Conservation (phyloP, 169 alveolate genomes). For the Babesia caballi region DNA sequence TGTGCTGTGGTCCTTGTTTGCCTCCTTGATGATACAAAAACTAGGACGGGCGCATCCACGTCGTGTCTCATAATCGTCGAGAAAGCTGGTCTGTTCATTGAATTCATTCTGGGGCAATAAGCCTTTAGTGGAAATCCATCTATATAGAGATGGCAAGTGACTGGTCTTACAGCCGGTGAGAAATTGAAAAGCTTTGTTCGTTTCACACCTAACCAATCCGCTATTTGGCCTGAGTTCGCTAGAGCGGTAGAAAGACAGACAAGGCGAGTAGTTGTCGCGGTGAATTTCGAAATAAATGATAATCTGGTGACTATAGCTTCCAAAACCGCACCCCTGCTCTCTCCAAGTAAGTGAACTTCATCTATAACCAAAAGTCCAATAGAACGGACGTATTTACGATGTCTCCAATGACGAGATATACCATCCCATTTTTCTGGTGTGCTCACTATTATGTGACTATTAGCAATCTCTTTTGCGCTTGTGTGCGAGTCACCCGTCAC, state of each 20-base stretch:
- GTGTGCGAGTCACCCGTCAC: slow-evolving; percentile 92
- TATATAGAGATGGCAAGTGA: slow-evolving; percentile 95
- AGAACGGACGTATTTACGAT: slow-evolving; percentile 87
- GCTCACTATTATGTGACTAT: slow-evolving; percentile 91
- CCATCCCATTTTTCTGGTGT: slow-evolving; percentile 99
- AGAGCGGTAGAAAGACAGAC: slow-evolving; percentile 97
- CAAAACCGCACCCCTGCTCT: slow-evolving; percentile 95
- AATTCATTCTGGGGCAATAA: slow-evolving; percentile 75
- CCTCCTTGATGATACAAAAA: slow-evolving; percentile 96
- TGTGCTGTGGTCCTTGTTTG: slow-evolving; percentile 98
- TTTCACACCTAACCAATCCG: slow-evolving; percentile 97
- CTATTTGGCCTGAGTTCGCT: slow-evolving; percentile 96
- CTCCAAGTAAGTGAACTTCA: slow-evolving; percentile 98
- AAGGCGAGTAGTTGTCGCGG: slow-evolving; percentile 85
- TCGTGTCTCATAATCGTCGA: slow-evolving; percentile 81
- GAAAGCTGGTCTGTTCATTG: slow-evolving; percentile 71
- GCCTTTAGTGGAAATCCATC: slow-evolving; percentile 86
- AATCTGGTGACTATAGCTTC: slow-evolving; percentile 97
- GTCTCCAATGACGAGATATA: slow-evolving; percentile 96
- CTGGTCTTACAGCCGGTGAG: slow-evolving; percentile 97
- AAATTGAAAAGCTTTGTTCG: slow-evolving; percentile 94
- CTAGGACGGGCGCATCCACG: slow-evolving; percentile 90
- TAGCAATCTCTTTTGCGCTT: slow-evolving; percentile 70
- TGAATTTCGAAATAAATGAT: slow-evolving; percentile 88
- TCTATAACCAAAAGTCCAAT: slow-evolving; percentile 96